Evolutionary conservation across 306 rosid species (phyloP).

Genomic region (Castanea mollissima): DNA sequence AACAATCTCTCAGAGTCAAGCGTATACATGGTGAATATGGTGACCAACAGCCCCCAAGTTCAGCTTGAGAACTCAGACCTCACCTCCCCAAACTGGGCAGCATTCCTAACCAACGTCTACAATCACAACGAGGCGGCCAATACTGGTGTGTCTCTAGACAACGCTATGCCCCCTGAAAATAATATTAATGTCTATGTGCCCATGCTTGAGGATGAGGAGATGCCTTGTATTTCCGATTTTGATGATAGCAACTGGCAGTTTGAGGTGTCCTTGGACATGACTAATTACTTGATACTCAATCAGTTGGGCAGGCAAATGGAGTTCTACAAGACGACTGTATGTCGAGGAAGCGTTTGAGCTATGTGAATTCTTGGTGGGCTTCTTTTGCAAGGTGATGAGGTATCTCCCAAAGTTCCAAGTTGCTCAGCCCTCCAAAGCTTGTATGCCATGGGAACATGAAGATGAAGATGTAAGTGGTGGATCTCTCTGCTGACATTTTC

Average conservation of each 20-base stretch:
- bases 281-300: constrained; percentile 18
- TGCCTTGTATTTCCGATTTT: not conserved
- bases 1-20: not conserved
- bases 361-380: not conserved
- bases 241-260: constrained; percentile 5
- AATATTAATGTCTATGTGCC: constrained; percentile 10
- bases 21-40: not conserved
- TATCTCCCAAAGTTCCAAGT: not conserved
- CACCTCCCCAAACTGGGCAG: not conserved
- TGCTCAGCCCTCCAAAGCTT: not conserved
- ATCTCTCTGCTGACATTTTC: not conserved
- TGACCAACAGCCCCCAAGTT: not conserved
- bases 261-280: constrained; percentile 28
- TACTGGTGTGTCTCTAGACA: not conserved
- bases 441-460: not conserved
- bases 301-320: constrained; percentile 39
- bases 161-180: not conserved
- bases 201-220: constrained; percentile 4
- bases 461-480: not conserved
- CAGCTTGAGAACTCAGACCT: not conserved
- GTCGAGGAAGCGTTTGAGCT: constrained; percentile 12
- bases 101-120: not conserved
- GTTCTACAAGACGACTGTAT: constrained; percentile 26
- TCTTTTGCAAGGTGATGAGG: no score
- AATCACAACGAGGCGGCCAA: not conserved